phyloP scores from a whole-genome alignment of 352 stramenopile genomes.

The Pythium rishiriense region DNA sequence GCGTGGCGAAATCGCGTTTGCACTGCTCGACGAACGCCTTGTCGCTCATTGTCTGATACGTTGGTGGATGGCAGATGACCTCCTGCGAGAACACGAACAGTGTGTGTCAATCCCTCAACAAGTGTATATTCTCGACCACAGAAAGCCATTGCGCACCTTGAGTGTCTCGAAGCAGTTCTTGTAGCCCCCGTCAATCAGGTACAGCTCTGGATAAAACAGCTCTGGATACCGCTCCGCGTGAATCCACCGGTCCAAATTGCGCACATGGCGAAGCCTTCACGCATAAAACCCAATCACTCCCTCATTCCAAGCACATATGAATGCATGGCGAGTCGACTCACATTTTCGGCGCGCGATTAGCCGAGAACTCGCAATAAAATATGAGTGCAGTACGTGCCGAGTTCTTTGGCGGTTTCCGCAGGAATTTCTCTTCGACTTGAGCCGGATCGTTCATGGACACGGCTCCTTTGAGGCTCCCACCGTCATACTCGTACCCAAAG shows the following conservation, averaged over 20 bases:
- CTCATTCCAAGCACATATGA: neutral
- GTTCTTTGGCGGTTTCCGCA: conserved; percentile 28
- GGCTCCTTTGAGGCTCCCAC: conserved; percentile 42
- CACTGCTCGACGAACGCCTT: conserved; percentile 42
- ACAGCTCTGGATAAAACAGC: conserved; percentile 69
- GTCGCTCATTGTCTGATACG: conserved; percentile 57
- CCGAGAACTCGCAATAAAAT: conserved; percentile 74
- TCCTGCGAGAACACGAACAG: conserved; percentile 13
- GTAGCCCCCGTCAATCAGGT: conserved; percentile 71
- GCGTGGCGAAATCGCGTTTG: conserved; percentile 48
- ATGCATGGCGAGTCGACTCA: conserved; percentile 3
- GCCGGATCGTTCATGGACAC: conserved; percentile 44
- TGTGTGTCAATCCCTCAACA: neutral
- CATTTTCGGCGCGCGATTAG: conserved; percentile 72
- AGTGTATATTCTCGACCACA: neutral
- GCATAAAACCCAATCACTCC: neutral
- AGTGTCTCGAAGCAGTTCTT: conserved; percentile 67
- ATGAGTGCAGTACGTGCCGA: conserved; percentile 46
- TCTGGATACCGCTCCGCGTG: conserved; percentile 58
- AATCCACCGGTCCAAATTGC: conserved; percentile 61
- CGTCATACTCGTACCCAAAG: conserved; percentile 54
- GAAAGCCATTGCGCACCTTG: conserved; percentile 23
- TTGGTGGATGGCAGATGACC: conserved; percentile 36
- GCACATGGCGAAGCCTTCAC: conserved; percentile 48
- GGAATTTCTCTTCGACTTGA: conserved; percentile 43